Percentiles rank a stretch among this genome's conserved stretches.
phyloP scores from a whole-genome alignment of 2,329 filamentous ascomycete genomes.

The Leptographium lundbergii region DNA sequence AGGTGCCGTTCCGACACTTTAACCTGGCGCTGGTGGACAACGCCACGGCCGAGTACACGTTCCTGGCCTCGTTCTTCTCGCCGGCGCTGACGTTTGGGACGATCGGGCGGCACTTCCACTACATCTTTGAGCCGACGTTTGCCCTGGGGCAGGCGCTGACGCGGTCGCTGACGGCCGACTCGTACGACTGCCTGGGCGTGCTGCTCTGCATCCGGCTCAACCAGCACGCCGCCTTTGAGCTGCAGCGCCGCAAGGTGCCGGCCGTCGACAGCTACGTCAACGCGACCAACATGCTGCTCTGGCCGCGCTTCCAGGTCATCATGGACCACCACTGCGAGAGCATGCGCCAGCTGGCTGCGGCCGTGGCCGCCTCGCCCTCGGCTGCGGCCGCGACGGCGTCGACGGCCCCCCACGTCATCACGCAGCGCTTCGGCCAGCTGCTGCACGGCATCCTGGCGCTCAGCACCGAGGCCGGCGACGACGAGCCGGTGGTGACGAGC shows the following conservation, averaged over 20 bases:
- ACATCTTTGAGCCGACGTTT: conserved; percentile 85
- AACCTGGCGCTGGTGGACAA: conserved; percentile 92
- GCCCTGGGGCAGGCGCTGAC: conserved; percentile 68
- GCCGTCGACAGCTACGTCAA: conserved; percentile 88
- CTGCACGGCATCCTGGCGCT: conserved; percentile 72
- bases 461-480: conserved; percentile 82
- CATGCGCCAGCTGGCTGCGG: conserved; percentile 45
- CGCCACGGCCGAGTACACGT: conserved; percentile 86
- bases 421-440: conserved; percentile 91
- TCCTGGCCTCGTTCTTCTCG: conserved; percentile 81
- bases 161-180: conserved; percentile 61
- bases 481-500: conserved; percentile 81
- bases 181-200: conserved; percentile 74
- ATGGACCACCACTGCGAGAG: conserved; percentile 92
- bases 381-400: conserved; percentile 45
- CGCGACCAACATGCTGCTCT: conserved; percentile 86
- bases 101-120: conserved; percentile 71
- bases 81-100: conserved; percentile 61
- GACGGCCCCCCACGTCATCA: conserved; percentile 79
- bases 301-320: conserved; percentile 87
- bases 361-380: conserved; percentile 16
- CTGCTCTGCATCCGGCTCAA: conserved; percentile 88
- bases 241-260: conserved; percentile 83
- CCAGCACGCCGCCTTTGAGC: conserved; percentile 85
- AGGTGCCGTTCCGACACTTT: conserved; percentile 85